Evolutionary conservation across 345 rosid species (phyloP).

Genomic region (Theobroma cacao): DNA sequence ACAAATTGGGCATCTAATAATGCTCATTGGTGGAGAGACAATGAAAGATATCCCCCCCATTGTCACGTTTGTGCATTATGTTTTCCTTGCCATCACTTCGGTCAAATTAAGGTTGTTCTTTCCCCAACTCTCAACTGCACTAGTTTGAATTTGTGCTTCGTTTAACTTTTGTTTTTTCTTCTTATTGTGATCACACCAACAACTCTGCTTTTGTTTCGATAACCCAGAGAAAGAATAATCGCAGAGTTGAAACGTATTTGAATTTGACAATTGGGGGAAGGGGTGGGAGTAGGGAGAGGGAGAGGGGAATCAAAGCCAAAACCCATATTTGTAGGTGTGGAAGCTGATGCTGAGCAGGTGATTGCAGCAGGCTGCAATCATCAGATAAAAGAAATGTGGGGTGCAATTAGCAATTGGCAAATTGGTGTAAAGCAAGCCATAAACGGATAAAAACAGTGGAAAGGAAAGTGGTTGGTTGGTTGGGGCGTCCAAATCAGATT

Average conservation of each 20-base stretch:
- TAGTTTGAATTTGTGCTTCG: neutral
- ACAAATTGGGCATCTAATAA: constrained; percentile 12
- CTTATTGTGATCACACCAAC: no score
- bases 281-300: no score
- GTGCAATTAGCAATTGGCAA: neutral
- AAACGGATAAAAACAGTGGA: neutral
- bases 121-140: neutral
- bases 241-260: no score
- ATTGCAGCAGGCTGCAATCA: neutral
- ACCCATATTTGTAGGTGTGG: neutral
- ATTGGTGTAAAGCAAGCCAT: neutral
- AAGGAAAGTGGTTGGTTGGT: neutral
- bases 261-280: no score
- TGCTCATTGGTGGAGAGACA: neutral
- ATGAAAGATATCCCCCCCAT: neutral
- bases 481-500: constrained; percentile 8
- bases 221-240: no score
- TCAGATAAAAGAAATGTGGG: neutral
- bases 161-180: no score
- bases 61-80: neutral
- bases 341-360: neutral
- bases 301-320: no score
- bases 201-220: no score
- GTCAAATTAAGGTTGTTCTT: constrained; percentile 11
- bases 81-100: neutral